Conservation (phyloP, 768 basidiomycete genomes). For the Coprinellus micaceus region DNA sequence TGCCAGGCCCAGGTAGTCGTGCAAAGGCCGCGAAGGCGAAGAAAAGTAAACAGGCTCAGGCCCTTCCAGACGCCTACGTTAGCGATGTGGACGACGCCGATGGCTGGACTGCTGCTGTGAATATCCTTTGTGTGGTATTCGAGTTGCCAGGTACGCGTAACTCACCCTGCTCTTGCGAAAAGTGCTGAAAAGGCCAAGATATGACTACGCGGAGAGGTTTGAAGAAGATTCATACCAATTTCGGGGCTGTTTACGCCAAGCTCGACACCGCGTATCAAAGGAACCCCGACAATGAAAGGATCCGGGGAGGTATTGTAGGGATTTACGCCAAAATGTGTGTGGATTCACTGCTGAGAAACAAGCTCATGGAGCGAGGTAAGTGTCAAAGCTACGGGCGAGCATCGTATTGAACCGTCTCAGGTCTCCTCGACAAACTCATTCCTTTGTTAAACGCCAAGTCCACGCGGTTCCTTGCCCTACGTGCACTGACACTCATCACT, state of each 20-base stretch:
- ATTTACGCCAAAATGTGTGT: slow-evolving; percentile 64
- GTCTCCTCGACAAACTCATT: slow-evolving; percentile 53
- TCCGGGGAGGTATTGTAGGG: slow-evolving; percentile 54
- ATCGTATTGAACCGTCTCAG: slow-evolving; percentile 25
- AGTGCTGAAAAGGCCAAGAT: slow-evolving; percentile 34
- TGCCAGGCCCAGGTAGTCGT: background rate
- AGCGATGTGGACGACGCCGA: slow-evolving; percentile 45
- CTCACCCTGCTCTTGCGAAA: background rate
- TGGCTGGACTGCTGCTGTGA: slow-evolving; percentile 46
- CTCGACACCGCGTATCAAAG: slow-evolving; percentile 48
- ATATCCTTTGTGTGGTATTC: slow-evolving; percentile 46
- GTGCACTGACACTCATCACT: slow-evolving; percentile 54
- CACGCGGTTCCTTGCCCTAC: slow-evolving; percentile 51
- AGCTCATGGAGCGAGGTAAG: slow-evolving; percentile 54
- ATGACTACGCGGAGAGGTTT: slow-evolving; percentile 53
- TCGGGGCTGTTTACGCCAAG: slow-evolving; percentile 46
- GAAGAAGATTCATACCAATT: slow-evolving; percentile 59
- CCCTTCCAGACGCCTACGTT: slow-evolving; percentile 27
- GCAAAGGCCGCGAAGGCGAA: slow-evolving; percentile 3
- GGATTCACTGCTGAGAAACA: slow-evolving; percentile 57
- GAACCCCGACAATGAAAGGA: slow-evolving; percentile 40
- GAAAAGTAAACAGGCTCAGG: background rate
- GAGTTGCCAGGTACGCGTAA: slow-evolving; percentile 48
- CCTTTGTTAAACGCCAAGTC: slow-evolving; percentile 47
- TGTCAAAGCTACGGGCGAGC: background rate